A percentile compares a stretch with the other conserved stretches of the same genome.
These are phyloP conservation scores for Fusarium sp. DNA, from an alignment of 2,329 filamentous ascomycete genomes.

Conservation along the genomic window DNA sequence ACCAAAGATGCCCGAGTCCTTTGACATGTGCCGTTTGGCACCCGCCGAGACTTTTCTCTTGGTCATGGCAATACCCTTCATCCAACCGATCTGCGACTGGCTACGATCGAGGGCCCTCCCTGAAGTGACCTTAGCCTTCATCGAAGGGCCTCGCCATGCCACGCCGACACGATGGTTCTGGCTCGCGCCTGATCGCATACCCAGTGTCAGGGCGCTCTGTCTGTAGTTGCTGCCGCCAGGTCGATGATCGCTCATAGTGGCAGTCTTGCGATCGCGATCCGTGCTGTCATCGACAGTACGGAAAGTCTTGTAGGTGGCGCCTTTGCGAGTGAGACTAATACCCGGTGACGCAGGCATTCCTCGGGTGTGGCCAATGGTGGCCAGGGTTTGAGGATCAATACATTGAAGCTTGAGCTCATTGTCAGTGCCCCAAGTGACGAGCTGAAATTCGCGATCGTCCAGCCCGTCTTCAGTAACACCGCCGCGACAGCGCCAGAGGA, in stretches of 20 bases:
- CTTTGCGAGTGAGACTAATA: constrained; percentile 82
- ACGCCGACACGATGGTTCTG: constrained; percentile 49
- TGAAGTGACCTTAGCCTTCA: constrained; percentile 65
- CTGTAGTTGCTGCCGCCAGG: constrained; percentile 58
- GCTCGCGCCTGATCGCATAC: constrained; percentile 54
- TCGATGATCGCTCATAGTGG: constrained; percentile 72
- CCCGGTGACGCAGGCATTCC: constrained; percentile 73
- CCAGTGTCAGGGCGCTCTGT: constrained; percentile 58
- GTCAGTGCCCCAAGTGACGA: constrained; percentile 93
- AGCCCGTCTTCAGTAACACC: constrained; percentile 72
- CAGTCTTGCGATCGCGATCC: constrained; percentile 68
- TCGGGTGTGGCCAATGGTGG: constrained; percentile 78
- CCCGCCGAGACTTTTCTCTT: constrained; percentile 63
- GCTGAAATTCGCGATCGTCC: constrained; percentile 89
- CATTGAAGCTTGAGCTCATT: constrained; percentile 84
- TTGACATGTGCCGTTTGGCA: constrained; percentile 60
- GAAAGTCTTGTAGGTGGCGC: constrained; percentile 87
- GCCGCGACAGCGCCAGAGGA: constrained; percentile 87
- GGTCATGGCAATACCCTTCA: constrained; percentile 75
- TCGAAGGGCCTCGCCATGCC: constrained; percentile 68
- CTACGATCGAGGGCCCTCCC: constrained; percentile 59
- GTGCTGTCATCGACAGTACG: constrained; percentile 74
- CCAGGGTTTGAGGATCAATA: constrained; percentile 73
- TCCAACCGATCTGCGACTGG: constrained; percentile 74
- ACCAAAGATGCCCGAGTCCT: constrained; percentile 65